Percentiles rank a stretch among this genome's conserved stretches.
Evolutionary conservation across 805 yeast genomes (phyloP).

Genomic region (Saccharomycopsis schoenii): DNA sequence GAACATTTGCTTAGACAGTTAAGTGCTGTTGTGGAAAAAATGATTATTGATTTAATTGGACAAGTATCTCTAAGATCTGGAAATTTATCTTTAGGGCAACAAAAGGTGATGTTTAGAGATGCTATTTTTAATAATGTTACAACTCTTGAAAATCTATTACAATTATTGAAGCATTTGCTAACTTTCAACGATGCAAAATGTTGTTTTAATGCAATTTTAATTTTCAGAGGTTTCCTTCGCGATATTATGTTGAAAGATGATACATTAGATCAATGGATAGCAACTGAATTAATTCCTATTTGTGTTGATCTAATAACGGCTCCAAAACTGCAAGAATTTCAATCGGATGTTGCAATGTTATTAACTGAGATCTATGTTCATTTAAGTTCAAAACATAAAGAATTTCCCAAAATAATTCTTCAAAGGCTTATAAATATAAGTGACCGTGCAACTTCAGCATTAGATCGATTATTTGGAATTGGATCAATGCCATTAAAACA

Average conservation of each 20-base stretch:
- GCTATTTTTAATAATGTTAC: slow-evolving; percentile 54
- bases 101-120: slow-evolving; percentile 57
- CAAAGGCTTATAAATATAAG: slow-evolving; percentile 5
- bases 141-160: slow-evolving; percentile 69
- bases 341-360: slow-evolving; percentile 85
- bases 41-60: slow-evolving; percentile 79
- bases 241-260: slow-evolving; percentile 60
- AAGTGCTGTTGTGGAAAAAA: slow-evolving; percentile 82
- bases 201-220: slow-evolving; percentile 78
- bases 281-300: slow-evolving; percentile 33
- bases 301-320: slow-evolving; percentile 60
- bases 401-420: slow-evolving; percentile 6
- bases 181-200: slow-evolving; percentile 85
- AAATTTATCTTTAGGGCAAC: slow-evolving; percentile 31
- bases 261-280: slow-evolving; percentile 62
- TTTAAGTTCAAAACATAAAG: slow-evolving; percentile 48
- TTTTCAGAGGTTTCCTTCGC: slow-evolving; percentile 63
- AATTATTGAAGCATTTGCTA: slow-evolving; percentile 65
- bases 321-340: slow-evolving; percentile 75
- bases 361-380: slow-evolving; percentile 72
- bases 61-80: slow-evolving; percentile 47
- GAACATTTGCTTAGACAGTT: slow-evolving; percentile 89
- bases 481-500: slow-evolving; percentile 9
- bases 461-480: slow-evolving; percentile 12
- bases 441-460: slow-evolving; percentile 11